Conservation (phyloP, 2,329 filamentous ascomycete genomes). For the Dothiorella sarmentorum region DNA sequence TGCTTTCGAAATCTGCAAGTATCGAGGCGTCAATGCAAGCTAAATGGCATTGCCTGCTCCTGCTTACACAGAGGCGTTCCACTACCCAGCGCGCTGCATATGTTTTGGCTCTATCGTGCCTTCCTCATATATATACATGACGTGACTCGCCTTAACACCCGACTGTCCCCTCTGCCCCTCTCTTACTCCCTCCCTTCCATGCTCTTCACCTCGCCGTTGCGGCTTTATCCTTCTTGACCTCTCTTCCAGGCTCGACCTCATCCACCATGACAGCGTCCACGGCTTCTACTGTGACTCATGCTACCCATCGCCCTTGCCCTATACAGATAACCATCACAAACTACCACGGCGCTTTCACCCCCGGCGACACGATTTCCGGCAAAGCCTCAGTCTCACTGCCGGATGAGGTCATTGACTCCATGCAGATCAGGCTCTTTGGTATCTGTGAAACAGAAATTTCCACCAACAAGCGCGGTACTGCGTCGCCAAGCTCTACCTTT, state of each 20-base stretch:
- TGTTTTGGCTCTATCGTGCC: too few species aligned
- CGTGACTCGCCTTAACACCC: too few species aligned
- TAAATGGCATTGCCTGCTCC: too few species aligned
- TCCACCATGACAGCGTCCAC: neutral
- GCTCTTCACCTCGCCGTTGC: neutral
- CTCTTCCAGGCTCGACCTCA: neutral
- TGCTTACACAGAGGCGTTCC: too few species aligned
- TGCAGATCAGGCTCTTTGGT: constrained; percentile 32
- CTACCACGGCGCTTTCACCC: neutral
- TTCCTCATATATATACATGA: too few species aligned
- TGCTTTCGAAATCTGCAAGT: too few species aligned
- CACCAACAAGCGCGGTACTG: constrained; percentile 26
- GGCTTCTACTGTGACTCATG: neutral
- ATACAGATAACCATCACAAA: neutral
- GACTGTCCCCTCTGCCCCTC: neutral
- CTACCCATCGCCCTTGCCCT: neutral
- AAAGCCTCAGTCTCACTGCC: neutral
- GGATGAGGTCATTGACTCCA: constrained; percentile 12
- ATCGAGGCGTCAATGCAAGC: too few species aligned
- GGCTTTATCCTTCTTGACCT: neutral
- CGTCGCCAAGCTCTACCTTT: neutral
- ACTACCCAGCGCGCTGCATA: too few species aligned
- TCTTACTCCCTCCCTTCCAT: neutral
- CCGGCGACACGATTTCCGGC: neutral
- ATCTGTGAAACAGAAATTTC: constrained; percentile 34